Conservation (phyloP, 768 basidiomycete genomes). For the Boletus vinaceobasis region DNA sequence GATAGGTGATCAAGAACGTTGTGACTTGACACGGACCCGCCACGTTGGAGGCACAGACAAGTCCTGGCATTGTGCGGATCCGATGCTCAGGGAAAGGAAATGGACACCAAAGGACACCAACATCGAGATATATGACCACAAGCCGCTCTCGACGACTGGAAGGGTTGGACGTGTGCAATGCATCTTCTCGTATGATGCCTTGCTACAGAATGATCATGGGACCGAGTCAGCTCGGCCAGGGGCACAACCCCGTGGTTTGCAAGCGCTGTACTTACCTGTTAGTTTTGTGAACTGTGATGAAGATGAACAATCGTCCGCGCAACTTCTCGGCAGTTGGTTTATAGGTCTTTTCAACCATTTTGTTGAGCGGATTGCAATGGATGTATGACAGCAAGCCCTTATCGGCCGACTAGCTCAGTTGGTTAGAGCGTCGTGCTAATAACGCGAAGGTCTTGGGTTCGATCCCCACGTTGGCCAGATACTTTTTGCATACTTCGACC, state of each 20-base stretch:
- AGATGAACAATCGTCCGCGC: too few relatives aligned
- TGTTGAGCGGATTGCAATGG: too few relatives aligned
- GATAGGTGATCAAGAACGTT: background rate
- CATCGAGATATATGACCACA: background rate
- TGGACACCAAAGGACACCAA: background rate
- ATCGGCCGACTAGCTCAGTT: constrained; percentile 32
- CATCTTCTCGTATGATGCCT: background rate
- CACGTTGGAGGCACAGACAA: constrained; percentile 42
- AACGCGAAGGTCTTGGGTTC: constrained; percentile 64
- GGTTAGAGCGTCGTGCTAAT: constrained; percentile 35
- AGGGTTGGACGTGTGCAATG: background rate
- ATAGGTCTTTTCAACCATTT: too few relatives aligned
- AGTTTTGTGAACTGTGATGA: background rate
- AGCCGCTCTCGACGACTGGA: background rate
- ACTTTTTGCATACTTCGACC: background rate
- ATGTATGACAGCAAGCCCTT: background rate
- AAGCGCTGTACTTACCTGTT: background rate
- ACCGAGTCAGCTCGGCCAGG: background rate
- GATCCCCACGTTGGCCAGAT: constrained; percentile 68
- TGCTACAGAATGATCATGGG: background rate
- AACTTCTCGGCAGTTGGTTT: too few relatives aligned
- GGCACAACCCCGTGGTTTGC: background rate
- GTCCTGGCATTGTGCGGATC: constrained; percentile 33
- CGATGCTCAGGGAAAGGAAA: background rate
- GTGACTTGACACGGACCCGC: constrained; percentile 34